Percentiles rank a stretch among this genome's conserved stretches.
These are phyloP conservation scores for Leccinum arenicola DNA, from an alignment of 768 basidiomycete genomes.

Conservation along the genomic window DNA sequence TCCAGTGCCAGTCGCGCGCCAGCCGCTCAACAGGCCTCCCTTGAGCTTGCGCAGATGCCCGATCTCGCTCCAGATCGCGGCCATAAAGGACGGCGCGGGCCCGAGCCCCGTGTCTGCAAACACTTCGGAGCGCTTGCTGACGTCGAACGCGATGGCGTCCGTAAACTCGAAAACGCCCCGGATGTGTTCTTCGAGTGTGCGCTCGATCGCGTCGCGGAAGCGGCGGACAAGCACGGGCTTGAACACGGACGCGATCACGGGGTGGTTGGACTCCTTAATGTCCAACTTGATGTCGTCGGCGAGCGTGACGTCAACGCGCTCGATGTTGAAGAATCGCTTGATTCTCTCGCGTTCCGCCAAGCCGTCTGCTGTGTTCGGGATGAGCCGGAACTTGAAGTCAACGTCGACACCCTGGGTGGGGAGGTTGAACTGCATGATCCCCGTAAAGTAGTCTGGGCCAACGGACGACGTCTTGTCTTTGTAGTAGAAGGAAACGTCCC, in stretches of 20 bases:
- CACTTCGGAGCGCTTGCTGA: constrained; percentile 54
- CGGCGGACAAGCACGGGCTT: constrained; percentile 56
- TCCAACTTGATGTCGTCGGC: constrained; percentile 53
- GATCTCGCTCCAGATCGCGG: constrained; percentile 68
- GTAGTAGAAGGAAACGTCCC: constrained; percentile 74
- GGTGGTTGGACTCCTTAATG: constrained; percentile 62
- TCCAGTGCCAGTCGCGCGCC: constrained; percentile 62
- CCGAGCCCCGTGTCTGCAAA: constrained; percentile 63
- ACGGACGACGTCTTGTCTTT: constrained; percentile 55
- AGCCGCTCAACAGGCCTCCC: constrained; percentile 38
- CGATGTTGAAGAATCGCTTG: constrained; percentile 57
- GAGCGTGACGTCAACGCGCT: constrained; percentile 52
- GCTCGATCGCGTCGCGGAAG: constrained; percentile 59
- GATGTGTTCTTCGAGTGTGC: constrained; percentile 55
- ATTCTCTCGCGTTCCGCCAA: constrained; percentile 42
- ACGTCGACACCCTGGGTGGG: constrained; percentile 68
- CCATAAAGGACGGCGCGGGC: constrained; percentile 46
- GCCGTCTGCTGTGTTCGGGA: constrained; percentile 47
- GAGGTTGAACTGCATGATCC: constrained; percentile 58
- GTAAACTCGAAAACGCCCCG: constrained; percentile 47
- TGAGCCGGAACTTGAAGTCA: constrained; percentile 62
- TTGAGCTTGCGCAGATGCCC: constrained; percentile 48
- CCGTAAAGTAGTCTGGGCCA: constrained; percentile 56
- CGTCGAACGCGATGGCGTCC: constrained; percentile 60
- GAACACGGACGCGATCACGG: constrained; percentile 58